phyloP scores from a whole-genome alignment of 108 stramenopile genomes.

The Nitzschia sp. region DNA sequence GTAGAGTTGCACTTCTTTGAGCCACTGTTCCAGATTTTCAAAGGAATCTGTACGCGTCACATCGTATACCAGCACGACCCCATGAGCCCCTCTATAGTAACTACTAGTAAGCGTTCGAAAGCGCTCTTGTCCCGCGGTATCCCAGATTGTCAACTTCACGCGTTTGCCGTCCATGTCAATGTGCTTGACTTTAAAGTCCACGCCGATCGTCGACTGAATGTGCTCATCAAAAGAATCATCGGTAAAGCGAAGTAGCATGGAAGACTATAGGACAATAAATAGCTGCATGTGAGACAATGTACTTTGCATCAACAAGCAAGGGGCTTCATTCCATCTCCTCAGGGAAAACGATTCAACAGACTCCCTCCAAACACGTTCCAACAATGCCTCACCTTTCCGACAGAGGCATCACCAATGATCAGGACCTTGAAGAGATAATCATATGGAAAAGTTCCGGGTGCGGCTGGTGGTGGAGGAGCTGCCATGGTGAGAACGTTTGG shows the following conservation, averaged over 20 bases:
- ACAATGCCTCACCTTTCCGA: constrained; percentile 93
- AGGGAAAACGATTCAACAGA: too few species aligned
- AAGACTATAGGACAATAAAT: constrained; percentile 56
- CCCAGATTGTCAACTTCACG: constrained; percentile 96
- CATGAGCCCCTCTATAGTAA: constrained; percentile 99
- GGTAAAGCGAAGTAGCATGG: constrained; percentile 97
- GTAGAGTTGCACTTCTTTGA: constrained; percentile 96
- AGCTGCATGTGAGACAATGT: background rate
- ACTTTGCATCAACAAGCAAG: too few species aligned
- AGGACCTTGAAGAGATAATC: constrained; percentile 99
- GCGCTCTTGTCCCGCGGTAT: constrained; percentile 98
- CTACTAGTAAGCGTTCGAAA: constrained; percentile 97
- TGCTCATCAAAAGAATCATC: constrained; percentile 98
- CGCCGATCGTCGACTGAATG: constrained; percentile 97
- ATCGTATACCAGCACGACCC: constrained; percentile 99
- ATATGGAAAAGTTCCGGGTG: constrained; percentile 85
- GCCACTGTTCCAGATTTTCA: constrained; percentile 96
- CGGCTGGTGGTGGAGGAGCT: constrained; percentile 45
- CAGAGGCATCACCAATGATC: constrained; percentile 98
- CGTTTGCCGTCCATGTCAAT: constrained; percentile 84
- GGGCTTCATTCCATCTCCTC: too few species aligned
- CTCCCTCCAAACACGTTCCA: too few species aligned
- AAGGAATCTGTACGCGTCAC: constrained; percentile 97
- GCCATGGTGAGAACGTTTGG: constrained; percentile 32
- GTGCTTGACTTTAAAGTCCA: constrained; percentile 96